phyloP scores from a whole-genome alignment of 2,329 filamentous ascomycete species.

The Colletotrichum liriopes region DNA sequence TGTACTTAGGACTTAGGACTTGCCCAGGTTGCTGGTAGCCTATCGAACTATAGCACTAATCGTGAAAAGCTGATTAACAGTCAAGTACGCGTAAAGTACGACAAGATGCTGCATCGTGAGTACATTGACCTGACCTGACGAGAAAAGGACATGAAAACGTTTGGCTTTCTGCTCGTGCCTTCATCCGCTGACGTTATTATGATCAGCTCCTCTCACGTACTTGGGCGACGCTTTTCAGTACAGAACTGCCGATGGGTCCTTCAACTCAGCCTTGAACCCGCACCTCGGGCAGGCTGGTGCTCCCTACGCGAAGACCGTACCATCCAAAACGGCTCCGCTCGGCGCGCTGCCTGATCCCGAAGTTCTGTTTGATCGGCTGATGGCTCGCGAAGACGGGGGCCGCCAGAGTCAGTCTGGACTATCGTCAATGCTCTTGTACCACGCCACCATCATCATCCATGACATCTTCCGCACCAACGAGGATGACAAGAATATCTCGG shows the following conservation, averaged over 20 bases:
- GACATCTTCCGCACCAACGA: constrained; percentile 51
- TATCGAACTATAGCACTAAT: neutral
- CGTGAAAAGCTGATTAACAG: neutral
- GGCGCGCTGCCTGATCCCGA: constrained; percentile 50
- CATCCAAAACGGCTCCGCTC: constrained; percentile 45
- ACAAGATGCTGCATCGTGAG: constrained; percentile 4
- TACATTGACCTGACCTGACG: neutral
- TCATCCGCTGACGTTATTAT: neutral
- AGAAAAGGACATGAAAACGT: neutral
- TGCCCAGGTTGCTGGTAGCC: constrained; percentile 1
- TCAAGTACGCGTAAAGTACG: neutral
- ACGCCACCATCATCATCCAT: constrained; percentile 75
- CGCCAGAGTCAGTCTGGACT: constrained; percentile 77
- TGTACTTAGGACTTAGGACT: neutral
- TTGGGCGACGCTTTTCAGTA: constrained; percentile 48
- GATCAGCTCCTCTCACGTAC: constrained; percentile 43
- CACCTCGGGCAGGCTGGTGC: constrained; percentile 51
- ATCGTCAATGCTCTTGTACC: constrained; percentile 82
- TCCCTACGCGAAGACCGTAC: constrained; percentile 51
- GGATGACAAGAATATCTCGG: constrained; percentile 47
- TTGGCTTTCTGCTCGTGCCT: neutral
- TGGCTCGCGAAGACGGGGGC: constrained; percentile 66
- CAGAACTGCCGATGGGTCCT: constrained; percentile 49
- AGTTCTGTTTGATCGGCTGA: constrained; percentile 59
- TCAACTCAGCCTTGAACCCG: constrained; percentile 49